These are phyloP conservation scores for Pichia sp. DNA, from an alignment of 1,139 yeast species.

Conservation along the genomic window DNA sequence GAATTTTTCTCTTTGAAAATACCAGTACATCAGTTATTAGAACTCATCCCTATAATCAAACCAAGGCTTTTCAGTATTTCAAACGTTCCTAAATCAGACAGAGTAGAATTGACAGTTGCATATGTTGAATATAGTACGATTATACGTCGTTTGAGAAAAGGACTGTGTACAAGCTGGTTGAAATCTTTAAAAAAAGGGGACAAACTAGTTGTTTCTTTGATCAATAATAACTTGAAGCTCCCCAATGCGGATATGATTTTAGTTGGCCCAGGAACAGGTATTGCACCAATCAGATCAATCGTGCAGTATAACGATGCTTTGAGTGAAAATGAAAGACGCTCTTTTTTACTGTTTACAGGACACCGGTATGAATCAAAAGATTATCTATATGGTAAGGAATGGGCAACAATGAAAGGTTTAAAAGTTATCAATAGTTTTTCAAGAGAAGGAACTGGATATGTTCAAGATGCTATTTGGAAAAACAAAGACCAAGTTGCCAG, in stretches of 20 bases:
- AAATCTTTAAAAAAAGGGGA: constrained; percentile 41
- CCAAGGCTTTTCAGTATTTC: constrained; percentile 86
- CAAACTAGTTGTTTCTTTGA: constrained; percentile 46
- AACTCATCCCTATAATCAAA: constrained; percentile 66
- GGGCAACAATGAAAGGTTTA: constrained; percentile 35
- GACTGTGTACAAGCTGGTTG: constrained; percentile 79
- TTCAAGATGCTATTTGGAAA: constrained; percentile 60
- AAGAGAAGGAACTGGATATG: constrained; percentile 47
- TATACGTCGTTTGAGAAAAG: constrained; percentile 65
- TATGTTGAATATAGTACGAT: constrained; percentile 83
- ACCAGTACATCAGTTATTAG: constrained; percentile 68
- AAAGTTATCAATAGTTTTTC: constrained; percentile 53
- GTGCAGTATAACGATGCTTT: constrained; percentile 31
- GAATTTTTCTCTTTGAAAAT: constrained; percentile 71
- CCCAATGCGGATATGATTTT: constrained; percentile 35
- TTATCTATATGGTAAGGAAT: constrained; percentile 50
- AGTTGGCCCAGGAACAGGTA: constrained; percentile 88
- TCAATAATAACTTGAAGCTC: constrained; percentile 37
- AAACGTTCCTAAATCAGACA: constrained; percentile 36
- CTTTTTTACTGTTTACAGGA: constrained; percentile 61
- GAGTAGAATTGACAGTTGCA: constrained; percentile 64
- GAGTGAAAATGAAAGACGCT: constrained; percentile 14
- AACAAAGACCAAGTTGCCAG: constrained; percentile 41
- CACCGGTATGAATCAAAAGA: constrained; percentile 64
- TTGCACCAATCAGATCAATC: constrained; percentile 78